These are phyloP conservation scores for Phaeosphaeria sp. DNA, from an alignment of 2,329 filamentous ascomycete genomes.

Conservation along the genomic window DNA sequence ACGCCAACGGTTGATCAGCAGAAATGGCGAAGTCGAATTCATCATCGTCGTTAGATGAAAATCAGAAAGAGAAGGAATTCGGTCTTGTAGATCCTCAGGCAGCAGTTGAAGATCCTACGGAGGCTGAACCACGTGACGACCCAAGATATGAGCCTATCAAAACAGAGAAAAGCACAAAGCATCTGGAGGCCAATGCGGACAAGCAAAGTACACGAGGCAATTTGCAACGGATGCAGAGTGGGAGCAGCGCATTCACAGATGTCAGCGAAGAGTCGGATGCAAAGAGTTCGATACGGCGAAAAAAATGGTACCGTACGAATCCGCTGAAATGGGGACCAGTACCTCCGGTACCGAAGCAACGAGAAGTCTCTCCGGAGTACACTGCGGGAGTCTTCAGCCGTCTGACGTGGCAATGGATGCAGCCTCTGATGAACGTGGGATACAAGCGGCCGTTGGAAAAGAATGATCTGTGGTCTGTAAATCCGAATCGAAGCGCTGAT, in stretches of 20 bases:
- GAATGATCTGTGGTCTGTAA: conserved; percentile 88
- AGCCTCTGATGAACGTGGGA: conserved; percentile 80
- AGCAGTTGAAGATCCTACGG: conserved; percentile 40
- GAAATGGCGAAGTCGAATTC: conserved; percentile 26
- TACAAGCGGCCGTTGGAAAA: conserved; percentile 84
- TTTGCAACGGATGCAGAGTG: conserved; percentile 39
- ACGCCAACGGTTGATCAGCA: conserved; percentile 1
- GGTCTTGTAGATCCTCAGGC: conserved; percentile 45
- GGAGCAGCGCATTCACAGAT: conserved; percentile 36
- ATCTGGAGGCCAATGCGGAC: conserved; percentile 31
- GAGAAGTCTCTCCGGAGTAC: conserved; percentile 70
- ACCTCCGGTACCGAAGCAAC: conserved; percentile 64
- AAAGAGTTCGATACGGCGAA: conserved; percentile 33
- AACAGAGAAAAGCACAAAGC: conserved; percentile 43
- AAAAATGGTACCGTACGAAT: conserved; percentile 67
- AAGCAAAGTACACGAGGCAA: conserved; percentile 23
- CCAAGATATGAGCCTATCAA: conserved; percentile 48
- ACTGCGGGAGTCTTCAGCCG: conserved; percentile 75
- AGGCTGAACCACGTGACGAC: conserved; percentile 14
- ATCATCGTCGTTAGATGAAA: conserved; percentile 29
- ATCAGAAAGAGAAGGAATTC: conserved; percentile 48
- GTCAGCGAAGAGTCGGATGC: conserved; percentile 37
- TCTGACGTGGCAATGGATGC: conserved; percentile 89
- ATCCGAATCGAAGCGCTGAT: conserved; percentile 77
- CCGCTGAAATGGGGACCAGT: conserved; percentile 56